phyloP scores from a whole-genome alignment of 2,329 filamentous ascomycete genomes.

The Dactylonectria estremocensis region DNA sequence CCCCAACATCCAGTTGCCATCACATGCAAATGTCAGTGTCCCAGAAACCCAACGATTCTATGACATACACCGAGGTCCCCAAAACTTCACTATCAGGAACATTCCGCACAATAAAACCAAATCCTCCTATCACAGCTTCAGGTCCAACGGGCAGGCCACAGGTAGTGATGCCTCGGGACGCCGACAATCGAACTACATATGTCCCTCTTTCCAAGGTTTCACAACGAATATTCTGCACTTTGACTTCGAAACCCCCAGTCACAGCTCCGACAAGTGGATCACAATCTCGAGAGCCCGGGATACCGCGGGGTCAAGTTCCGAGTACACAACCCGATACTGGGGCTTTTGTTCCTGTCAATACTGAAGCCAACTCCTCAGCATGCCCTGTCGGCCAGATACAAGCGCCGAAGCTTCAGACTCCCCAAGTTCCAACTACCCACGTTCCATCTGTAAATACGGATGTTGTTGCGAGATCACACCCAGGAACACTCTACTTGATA shows the following conservation, averaged over 20 bases:
- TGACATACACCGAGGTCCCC: neutral
- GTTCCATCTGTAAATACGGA: conserved; percentile 3
- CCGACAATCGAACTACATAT: no score
- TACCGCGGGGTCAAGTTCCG: neutral
- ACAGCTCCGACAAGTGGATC: no score
- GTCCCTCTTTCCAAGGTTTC: no score
- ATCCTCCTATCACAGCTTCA: no score
- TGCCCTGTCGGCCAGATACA: conserved; percentile 3
- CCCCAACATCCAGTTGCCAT: neutral
- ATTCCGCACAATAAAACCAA: no score
- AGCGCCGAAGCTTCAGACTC: neutral
- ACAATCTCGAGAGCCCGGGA: conserved; percentile 4
- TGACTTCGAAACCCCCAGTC: no score
- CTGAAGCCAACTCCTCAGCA: conserved; percentile 1
- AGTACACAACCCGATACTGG: neutral
- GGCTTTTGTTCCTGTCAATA: neutral
- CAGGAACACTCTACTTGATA: conserved; percentile 13
- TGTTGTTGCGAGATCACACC: neutral
- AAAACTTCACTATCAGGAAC: no score
- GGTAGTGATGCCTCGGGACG: no score
- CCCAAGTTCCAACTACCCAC: conserved; percentile 1
- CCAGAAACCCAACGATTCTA: conserved; percentile 4
- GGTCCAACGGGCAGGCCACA: no score
- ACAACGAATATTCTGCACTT: no score
- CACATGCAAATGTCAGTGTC: neutral